Base-by-base conservation (phyloP, 495 filamentous ascomycete species). In the Penicillium verhagenii region DNA sequence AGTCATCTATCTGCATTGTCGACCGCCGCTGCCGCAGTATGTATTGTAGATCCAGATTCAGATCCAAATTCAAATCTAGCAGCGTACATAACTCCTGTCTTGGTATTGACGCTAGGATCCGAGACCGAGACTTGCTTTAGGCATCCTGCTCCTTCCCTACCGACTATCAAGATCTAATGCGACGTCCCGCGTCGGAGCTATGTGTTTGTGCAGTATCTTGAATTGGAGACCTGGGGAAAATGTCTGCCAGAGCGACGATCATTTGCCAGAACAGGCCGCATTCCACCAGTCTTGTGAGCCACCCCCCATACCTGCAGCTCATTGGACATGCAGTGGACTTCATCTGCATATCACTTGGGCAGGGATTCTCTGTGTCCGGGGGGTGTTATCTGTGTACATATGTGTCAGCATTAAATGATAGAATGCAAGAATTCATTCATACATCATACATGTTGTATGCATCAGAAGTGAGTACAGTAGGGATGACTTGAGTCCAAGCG, bases 241-340 rank as follows among this genome's bases (percentile, higher is more conserved):
- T 24, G 16, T 19, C 46, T 48, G 16, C 13, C 13, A 8, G 31
- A 18, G 24, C n/a, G 45, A 18, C 13, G 40, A 53, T 53, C 51
- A 44, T 43, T 29, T 47, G 26, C 43, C 48, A 19, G 16, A 47
- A 26, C n/a, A 9, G 24, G 31, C 40, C 9, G 10, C 57, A 52
- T 48, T 51, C 48, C 53, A 49, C 35, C 42, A 52, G 57, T 59
- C 58, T 40, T 37, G 53, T 56, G 53, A 56, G 20, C 53, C n/a
- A n/a, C n/a, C n/a, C n/a, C 46, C 50, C 29, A 46, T 50, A 7
- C 29, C n/a, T 52, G 24, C 24, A 42, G 10, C 37, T 37, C 16
- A 47, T 54, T 58, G 42, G 42, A 16, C 14, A 52, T 29, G n/a
- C 39, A 16, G 47, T 39, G 47, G 26, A 24, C 16, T 24, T 40